phyloP scores from a whole-genome alignment of 2,329 filamentous ascomycete species.

The Fusarium nisikadoi region DNA sequence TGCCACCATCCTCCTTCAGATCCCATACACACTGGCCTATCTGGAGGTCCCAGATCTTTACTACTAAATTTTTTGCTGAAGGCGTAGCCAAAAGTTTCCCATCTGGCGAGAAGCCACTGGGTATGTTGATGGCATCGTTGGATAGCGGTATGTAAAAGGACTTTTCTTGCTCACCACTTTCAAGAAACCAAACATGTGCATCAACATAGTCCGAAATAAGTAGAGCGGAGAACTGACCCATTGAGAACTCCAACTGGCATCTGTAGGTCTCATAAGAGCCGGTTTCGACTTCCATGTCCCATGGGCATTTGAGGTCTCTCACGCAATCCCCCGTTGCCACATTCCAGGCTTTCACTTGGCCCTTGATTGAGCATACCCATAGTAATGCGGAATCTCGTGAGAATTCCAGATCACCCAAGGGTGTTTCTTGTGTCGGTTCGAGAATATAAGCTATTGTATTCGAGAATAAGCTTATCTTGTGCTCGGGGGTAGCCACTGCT shows the following conservation, averaged over 20 bases:
- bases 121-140: accelerated
- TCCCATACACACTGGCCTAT: not conserved
- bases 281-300: accelerated
- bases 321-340: not conserved
- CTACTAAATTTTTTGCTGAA: not conserved
- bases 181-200: not conserved
- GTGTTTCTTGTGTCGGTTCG: accelerated
- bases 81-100: not conserved
- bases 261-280: accelerated
- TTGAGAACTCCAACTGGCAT: not conserved
- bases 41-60: not conserved
- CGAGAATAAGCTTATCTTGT: not conserved
- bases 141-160: not conserved
- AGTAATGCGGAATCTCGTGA: not conserved
- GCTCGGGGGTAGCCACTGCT: not conserved
- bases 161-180: not conserved
- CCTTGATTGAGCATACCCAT: not conserved
- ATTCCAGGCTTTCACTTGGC: not conserved
- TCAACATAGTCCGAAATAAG: not conserved
- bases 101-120: not conserved
- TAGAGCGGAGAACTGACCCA: accelerated
- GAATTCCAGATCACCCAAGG: not conserved
- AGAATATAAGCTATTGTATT: not conserved
- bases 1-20: accelerated
- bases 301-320: not conserved